Evolutionary conservation across 2,329 filamentous ascomycete genomes (phyloP).

Genomic region (Fusarium staphyleae): DNA sequence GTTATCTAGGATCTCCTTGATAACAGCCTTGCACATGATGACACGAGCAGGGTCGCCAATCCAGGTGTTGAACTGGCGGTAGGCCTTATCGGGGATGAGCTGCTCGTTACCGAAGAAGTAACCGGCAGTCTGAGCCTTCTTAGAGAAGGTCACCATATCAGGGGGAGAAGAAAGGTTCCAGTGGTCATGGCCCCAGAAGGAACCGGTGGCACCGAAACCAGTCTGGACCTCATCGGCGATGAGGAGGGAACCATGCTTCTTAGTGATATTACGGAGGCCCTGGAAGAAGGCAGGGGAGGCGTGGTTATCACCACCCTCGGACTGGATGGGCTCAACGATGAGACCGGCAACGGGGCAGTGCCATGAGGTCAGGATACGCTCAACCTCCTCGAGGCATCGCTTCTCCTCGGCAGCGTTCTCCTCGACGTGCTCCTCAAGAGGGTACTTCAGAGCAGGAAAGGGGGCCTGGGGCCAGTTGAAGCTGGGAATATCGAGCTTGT

Average conservation of each 20-base stretch:
- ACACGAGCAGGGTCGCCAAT: conserved; percentile 83
- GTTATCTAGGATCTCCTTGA: conserved; percentile 74
- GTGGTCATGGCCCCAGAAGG: conserved; percentile 89
- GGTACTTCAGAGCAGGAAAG: conserved; percentile 81
- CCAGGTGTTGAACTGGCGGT: conserved; percentile 89
- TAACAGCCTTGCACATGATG: conserved; percentile 78
- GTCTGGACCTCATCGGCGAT: conserved; percentile 89
- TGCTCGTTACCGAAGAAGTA: conserved; percentile 82
- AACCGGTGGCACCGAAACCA: conserved; percentile 80
- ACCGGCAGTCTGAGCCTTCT: conserved; percentile 85
- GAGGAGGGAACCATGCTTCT: conserved; percentile 72
- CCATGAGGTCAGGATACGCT: conserved; percentile 70
- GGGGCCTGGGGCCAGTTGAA: conserved; percentile 88
- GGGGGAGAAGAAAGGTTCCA: conserved; percentile 76
- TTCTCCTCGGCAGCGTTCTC: conserved; percentile 77
- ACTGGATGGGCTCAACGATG: conserved; percentile 82
- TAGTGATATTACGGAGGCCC: conserved; percentile 74
- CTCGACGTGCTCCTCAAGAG: conserved; percentile 70
- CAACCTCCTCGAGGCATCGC: conserved; percentile 75
- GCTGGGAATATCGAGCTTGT: conserved; percentile 87
- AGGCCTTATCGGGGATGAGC: conserved; percentile 79
- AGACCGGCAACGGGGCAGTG: conserved; percentile 77
- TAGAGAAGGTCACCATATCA: conserved; percentile 88
- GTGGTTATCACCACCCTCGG: conserved; percentile 85
- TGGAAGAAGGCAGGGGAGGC: conserved; percentile 81